Base-by-base conservation (phyloP, 2,329 filamentous ascomycete species). In the Fusarium aywerte region DNA sequence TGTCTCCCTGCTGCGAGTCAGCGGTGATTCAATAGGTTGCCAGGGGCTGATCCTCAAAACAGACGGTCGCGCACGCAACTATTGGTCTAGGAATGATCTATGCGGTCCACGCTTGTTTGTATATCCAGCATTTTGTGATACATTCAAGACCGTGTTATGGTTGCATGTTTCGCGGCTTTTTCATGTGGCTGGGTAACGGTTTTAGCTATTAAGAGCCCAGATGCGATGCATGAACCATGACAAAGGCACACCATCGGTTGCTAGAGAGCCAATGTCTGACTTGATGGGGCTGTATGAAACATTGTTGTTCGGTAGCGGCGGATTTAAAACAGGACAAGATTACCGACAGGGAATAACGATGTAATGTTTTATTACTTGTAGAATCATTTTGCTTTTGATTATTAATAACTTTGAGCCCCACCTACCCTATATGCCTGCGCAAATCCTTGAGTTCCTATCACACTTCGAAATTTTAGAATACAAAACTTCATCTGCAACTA, bases 111-210 rank as follows among this genome's bases (percentile, higher is more conserved):
- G 18, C 5, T 15, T 38, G 10, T 15, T 5, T 21, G 13, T 10
- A 13, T 35, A 21, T n/a, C 7, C 16, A 27, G 6, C 16, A 23
- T 29, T 10, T 25, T 29, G 12, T 11, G 12, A 6, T 5, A 12
- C 7, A 38, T 10, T 3, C 25, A 9, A 36, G 27, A 43, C 25
- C n/a, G 9, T 3, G 8, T 11, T n/a, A 29, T 20, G n/a, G 2
- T 9, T 21, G 27, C 18, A 12, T 43, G 16, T 50, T 27, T 50
- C 21, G 15, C 32, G 25, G 29, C 29, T 44, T 35, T 25, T 11
- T 31, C 33, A 20, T 32, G 20, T 63, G 38, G 27, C 60, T 63
- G 23, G 50, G 43, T 25, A 63, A 63, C 43, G 58, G 20, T 50
- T 31, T n/a, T 27, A 5, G 13, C 36, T 18, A 21, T 31, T 8